Base-by-base conservation (phyloP, 352 stramenopile genomes). In the Phytopythium cucurbitacearum region DNA sequence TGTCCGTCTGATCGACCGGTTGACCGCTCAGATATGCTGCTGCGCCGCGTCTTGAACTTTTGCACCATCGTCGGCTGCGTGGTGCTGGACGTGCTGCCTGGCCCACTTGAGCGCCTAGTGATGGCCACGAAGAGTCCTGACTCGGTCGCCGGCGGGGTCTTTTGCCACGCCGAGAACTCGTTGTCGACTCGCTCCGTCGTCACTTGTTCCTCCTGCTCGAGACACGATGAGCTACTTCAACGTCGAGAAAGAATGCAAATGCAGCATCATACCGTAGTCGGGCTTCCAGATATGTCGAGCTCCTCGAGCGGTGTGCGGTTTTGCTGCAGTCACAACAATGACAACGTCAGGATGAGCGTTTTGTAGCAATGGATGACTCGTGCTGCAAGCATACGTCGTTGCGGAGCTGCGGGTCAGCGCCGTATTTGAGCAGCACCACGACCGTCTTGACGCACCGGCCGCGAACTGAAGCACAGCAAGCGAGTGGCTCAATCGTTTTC, bases 241-340 rank as follows among this genome's bases (percentile, higher is more conserved):
- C n/a, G 43, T 28, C 21, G 21, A 28, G 21, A 28, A 38, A 9
- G 32, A 8, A 5, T 12, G 9, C 12, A 11, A 21, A 36, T 36
- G 13, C n/a, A 16, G 16, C 32, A 7, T 34, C 41, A 21, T 40
- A 89, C 78, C 53, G 61, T 71, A 38, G 64, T 53, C n/a, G 55
- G 53, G 39, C 49, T 51, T 3, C 63, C 48, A 10, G 56, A 50
- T 0, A 62, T 56, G 52, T 90, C 69, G 9, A 88, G 61, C 46
- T 87, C 80, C 51, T 88, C 76, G 0, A 90, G 57, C 5, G 80
- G 74, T 21, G 76, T 90, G 5, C 66, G 78, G 28, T 83, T 87
- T 79, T 87, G 72, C 79, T 89, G 21, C 21, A 28, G 21, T 28
- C 21, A 28, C 21, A 28, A 28, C n/a, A n/a, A 39, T 28, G 9